Conservation (phyloP, 768 basidiomycete genomes). For the Rhodotorula paludigena region DNA sequence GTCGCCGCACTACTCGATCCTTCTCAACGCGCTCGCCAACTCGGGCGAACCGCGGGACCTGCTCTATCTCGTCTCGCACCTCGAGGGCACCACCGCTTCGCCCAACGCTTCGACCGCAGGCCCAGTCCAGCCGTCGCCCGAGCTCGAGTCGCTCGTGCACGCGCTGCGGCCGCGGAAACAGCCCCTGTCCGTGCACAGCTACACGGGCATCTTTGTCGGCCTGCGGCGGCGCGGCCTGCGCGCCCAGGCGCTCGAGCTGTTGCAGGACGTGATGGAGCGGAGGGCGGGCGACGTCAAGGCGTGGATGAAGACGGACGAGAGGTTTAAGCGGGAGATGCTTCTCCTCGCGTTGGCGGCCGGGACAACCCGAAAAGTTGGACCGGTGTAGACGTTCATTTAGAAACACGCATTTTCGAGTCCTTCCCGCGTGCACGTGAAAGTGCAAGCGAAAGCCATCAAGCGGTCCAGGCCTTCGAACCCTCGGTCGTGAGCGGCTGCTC, state of each 20-base stretch:
- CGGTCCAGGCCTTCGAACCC: no score
- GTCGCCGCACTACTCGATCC: constrained; percentile 10
- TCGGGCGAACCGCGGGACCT: background rate
- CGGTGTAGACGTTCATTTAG: no score
- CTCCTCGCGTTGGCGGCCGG: no score
- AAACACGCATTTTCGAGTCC: no score
- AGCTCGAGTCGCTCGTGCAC: background rate
- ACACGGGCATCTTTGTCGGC: constrained; percentile 8
- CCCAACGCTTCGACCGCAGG: background rate
- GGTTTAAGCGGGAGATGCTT: constrained; percentile 13
- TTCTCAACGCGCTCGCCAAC: constrained; percentile 6
- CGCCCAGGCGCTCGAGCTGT: background rate
- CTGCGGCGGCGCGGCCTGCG: background rate
- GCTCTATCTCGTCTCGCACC: background rate
- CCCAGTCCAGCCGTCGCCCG: background rate
- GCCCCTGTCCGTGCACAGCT: background rate
- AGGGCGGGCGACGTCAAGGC: background rate
- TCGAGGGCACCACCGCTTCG: background rate
- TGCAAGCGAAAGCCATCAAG: no score
- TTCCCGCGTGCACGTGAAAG: no score
- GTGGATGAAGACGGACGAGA: constrained; percentile 2
- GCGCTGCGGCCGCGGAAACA: background rate
- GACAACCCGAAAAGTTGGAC: no score
- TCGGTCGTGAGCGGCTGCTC: no score
- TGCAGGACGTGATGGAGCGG: background rate